These are phyloP conservation scores for Paramecium biaurelia DNA, from an alignment of 73 alveolate species.

Conservation along the genomic window DNA sequence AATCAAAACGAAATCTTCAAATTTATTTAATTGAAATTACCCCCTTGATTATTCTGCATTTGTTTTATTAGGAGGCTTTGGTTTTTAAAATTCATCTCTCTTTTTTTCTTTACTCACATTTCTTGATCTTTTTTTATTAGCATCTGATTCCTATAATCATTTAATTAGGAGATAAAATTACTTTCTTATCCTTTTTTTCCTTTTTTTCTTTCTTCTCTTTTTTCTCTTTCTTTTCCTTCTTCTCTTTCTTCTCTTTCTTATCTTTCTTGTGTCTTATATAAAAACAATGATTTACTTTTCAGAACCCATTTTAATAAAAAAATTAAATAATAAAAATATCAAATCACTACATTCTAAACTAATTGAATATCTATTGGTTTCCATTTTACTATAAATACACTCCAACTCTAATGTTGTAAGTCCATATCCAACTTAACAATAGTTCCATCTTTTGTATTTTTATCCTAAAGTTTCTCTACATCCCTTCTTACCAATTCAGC, in stretches of 20 bases:
- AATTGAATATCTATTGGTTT: neutral
- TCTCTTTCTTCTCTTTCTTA: neutral
- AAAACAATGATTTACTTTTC: neutral
- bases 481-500: neutral
- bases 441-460: neutral
- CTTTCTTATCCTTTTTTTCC: conserved; percentile 43
- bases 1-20: conserved; percentile 41
- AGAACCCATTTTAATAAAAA: neutral
- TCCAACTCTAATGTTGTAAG: neutral
- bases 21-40: neutral
- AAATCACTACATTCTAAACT: neutral
- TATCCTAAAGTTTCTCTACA: neutral
- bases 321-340: neutral
- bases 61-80: neutral
- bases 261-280: neutral
- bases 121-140: conserved; percentile 5
- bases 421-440: neutral
- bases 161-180: neutral
- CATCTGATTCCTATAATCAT: neutral
- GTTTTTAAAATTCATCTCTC: conserved; percentile 41
- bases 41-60: neutral
- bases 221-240: conserved; percentile 14
- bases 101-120: conserved; percentile 17
- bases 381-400: neutral
- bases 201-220: conserved; percentile 59